phyloP scores from a whole-genome alignment of 129 eudicot genomes.

The Flaveria robusta region DNA sequence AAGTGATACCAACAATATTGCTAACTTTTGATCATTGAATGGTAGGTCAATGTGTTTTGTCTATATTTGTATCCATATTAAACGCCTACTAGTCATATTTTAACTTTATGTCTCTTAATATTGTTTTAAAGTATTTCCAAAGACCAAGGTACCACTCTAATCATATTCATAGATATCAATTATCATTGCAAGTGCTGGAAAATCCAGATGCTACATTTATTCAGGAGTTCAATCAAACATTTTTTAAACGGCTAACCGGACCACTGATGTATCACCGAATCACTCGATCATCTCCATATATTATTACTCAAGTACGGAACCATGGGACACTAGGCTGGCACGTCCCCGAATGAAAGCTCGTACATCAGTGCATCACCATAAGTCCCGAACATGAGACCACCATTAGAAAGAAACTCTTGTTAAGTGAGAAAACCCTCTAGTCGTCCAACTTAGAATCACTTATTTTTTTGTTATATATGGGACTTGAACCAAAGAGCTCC shows the following conservation, averaged over 20 bases:
- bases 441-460: no score
- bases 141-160: not conserved
- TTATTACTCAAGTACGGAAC: no score
- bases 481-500: no score
- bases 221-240: not conserved
- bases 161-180: not conserved
- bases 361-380: no score
- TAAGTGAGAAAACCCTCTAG: no score
- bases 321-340: no score
- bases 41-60: slow-evolving; percentile 30
- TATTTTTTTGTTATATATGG: no score
- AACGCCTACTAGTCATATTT: not conserved
- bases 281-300: no score
- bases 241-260: not conserved
- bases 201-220: not conserved
- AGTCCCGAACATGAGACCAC: no score
- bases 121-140: not conserved
- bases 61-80: not conserved
- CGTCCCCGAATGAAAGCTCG: no score
- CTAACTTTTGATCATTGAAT: slow-evolving; percentile 26
- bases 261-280: no score
- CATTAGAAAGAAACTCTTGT: no score
- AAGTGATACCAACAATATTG: slow-evolving; percentile 1
- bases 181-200: not conserved
- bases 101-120: not conserved